Conservation (phyloP, 2,329 filamentous ascomycete genomes). For the Diplodia seriata region DNA sequence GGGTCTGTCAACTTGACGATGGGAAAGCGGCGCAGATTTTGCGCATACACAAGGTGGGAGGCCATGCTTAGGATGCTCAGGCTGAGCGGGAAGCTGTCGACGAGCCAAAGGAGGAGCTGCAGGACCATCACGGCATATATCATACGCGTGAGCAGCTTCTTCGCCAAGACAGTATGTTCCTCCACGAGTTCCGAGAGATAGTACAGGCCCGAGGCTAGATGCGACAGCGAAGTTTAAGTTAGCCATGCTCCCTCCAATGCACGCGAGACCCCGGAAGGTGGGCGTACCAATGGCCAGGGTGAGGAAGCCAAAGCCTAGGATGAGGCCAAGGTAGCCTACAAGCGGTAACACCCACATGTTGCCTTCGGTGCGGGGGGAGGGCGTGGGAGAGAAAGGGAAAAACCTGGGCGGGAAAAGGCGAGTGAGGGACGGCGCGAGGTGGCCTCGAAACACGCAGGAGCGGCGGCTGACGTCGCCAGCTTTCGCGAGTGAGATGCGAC, state of each 20-base stretch:
- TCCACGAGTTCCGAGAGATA: constrained; percentile 98
- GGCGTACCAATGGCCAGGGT: constrained; percentile 86
- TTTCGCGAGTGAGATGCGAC: constrained; percentile 10
- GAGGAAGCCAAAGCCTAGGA: constrained; percentile 90
- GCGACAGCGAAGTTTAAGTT: constrained; percentile 29
- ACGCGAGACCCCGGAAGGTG: background rate
- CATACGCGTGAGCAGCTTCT: constrained; percentile 80
- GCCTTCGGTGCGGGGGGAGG: background rate
- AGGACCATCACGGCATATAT: constrained; percentile 82
- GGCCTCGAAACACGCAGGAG: constrained; percentile 25
- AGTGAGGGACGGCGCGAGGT: constrained; percentile 11
- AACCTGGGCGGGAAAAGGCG: constrained; percentile 3
- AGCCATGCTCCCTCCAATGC: constrained; percentile 6
- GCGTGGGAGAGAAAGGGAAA: background rate
- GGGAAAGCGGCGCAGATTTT: constrained; percentile 79
- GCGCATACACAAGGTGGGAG: constrained; percentile 84
- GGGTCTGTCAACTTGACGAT: constrained; percentile 88
- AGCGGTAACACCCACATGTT: constrained; percentile 95
- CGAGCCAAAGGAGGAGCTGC: constrained; percentile 74
- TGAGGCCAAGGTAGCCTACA: constrained; percentile 84
- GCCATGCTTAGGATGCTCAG: constrained; percentile 77
- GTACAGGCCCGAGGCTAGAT: constrained; percentile 88
- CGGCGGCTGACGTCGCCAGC: constrained; percentile 31
- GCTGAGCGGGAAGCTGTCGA: constrained; percentile 85
- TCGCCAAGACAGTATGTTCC: constrained; percentile 92